Evolutionary conservation across 768 basidiomycete species (phyloP).

Genomic region (Rhodotorula sphaerocarpa): DNA sequence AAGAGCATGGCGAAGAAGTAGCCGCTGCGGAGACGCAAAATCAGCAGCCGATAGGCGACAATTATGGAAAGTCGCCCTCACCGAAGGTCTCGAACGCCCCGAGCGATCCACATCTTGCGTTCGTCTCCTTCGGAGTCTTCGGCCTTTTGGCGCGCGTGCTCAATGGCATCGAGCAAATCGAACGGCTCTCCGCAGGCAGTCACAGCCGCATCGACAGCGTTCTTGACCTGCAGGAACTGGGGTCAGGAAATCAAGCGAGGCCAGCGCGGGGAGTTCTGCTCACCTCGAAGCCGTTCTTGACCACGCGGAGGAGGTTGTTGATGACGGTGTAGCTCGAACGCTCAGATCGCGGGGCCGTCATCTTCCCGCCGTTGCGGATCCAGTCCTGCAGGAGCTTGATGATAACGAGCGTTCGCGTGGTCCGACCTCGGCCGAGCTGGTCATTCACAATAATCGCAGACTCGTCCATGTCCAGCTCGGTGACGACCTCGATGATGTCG

Average conservation of each 20-base stretch:
- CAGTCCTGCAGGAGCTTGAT: conserved; percentile 76
- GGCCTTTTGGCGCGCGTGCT: conserved; percentile 65
- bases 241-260: no score
- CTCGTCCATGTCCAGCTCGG: conserved; percentile 29
- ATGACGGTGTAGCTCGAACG: conserved; percentile 63
- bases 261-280: neutral
- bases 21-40: no score
- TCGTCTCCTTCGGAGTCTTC: conserved; percentile 66
- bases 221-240: conserved; percentile 73
- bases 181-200: conserved; percentile 74
- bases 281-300: conserved; percentile 58
- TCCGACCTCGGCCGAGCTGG: conserved; percentile 75
- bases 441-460: conserved; percentile 78
- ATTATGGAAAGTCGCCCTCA: conserved; percentile 54
- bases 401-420: conserved; percentile 81
- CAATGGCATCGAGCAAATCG: conserved; percentile 82
- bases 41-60: no score
- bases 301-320: conserved; percentile 62
- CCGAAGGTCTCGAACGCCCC: conserved; percentile 70
- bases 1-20: conserved; percentile 27
- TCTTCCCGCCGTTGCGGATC: conserved; percentile 46
- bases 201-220: conserved; percentile 68
- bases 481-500: conserved; percentile 59
- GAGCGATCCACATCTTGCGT: conserved; percentile 58
- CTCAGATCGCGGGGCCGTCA: conserved; percentile 6